A percentile compares a stretch with the other conserved stretches of the same genome.
Conservation (phyloP, 2,329 filamentous ascomycete genomes). For the Aureobasidium sp. region DNA sequence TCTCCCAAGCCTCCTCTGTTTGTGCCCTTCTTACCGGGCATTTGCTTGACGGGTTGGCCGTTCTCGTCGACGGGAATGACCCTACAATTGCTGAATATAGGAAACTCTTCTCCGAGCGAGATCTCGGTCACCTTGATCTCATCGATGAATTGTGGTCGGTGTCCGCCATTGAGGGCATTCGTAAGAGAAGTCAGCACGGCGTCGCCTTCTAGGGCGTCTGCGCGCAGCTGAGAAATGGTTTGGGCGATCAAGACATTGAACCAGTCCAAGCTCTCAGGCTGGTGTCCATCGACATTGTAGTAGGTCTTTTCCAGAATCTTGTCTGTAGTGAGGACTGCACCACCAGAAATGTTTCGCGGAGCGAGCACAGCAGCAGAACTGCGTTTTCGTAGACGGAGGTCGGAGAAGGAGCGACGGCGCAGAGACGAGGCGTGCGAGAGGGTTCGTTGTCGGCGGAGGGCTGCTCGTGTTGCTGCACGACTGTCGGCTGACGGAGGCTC, state of each 20-base stretch:
- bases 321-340: slow-evolving; percentile 61
- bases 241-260: slow-evolving; percentile 97
- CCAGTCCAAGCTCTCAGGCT: slow-evolving; percentile 95
- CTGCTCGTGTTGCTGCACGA: slow-evolving; percentile 65
- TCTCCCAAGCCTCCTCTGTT: slow-evolving; percentile 49
- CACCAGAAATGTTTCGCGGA: slow-evolving; percentile 26
- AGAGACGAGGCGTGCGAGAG: slow-evolving; percentile 51
- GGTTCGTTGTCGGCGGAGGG: slow-evolving; percentile 63
- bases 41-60: slow-evolving; percentile 44
- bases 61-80: slow-evolving; percentile 87
- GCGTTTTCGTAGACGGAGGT: slow-evolving; percentile 40
- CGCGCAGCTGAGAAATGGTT: slow-evolving; percentile 89
- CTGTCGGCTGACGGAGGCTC: slow-evolving; percentile 79
- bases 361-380: slow-evolving; percentile 55
- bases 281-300: slow-evolving; percentile 91
- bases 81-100: slow-evolving; percentile 96
- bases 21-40: slow-evolving; percentile 26
- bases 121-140: slow-evolving; percentile 92
- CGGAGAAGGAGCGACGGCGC: slow-evolving; percentile 29
- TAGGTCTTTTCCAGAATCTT: slow-evolving; percentile 95
- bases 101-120: slow-evolving; percentile 90
- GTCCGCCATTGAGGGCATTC: slow-evolving; percentile 73
- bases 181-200: slow-evolving; percentile 80
- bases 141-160: slow-evolving; percentile 83
- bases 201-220: slow-evolving; percentile 85